phyloP scores from a whole-genome alignment of 2,329 filamentous ascomycete species.

The Grosmannia huntii region DNA sequence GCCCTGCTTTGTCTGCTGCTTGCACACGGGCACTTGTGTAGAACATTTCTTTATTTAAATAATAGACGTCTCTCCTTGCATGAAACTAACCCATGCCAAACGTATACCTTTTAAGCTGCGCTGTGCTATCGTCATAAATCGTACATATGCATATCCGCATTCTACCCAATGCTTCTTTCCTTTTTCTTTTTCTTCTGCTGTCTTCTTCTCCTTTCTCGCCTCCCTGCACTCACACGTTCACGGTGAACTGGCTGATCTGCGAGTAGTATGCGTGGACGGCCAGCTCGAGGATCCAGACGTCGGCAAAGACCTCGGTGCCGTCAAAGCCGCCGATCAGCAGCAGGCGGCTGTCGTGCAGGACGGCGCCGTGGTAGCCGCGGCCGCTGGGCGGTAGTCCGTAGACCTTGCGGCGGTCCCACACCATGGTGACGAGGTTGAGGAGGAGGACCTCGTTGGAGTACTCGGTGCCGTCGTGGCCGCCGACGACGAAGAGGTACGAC shows the following conservation, averaged over 20 bases:
- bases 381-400: constrained; percentile 51
- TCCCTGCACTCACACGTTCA: constrained; percentile 38
- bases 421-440: constrained; percentile 60
- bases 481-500: constrained; percentile 57
- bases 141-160: no score
- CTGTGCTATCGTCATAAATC: no score
- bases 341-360: constrained; percentile 52
- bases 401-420: constrained; percentile 55
- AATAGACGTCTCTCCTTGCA: no score
- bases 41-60: no score
- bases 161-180: no score
- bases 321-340: constrained; percentile 56
- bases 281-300: constrained; percentile 54
- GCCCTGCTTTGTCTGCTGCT: no score
- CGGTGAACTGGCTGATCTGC: constrained; percentile 60
- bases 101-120: no score
- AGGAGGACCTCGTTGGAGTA: constrained; percentile 58
- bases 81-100: no score
- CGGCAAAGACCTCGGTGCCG: constrained; percentile 53
- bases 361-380: constrained; percentile 53
- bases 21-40: no score
- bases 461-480: constrained; percentile 57
- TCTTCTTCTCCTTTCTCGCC: neutral
- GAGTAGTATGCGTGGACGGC: constrained; percentile 61
- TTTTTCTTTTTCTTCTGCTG: neutral